A percentile compares a stretch with the other conserved stretches of the same genome.
Evolutionary conservation across 169 alveolate genomes (phyloP).

Genomic region (Plasmodium blacklocki): DNA sequence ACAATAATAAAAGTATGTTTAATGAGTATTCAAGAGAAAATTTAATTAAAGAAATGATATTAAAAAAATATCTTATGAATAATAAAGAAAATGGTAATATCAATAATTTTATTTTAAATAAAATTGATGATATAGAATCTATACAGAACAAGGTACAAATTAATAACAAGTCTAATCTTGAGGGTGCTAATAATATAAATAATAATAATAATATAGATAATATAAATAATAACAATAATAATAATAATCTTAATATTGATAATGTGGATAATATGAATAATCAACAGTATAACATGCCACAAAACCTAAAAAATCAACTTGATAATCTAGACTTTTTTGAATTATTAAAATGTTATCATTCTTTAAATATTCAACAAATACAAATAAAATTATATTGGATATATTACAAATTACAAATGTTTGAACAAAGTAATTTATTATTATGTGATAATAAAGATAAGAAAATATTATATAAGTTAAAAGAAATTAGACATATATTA

Average conservation of each 20-base stretch:
- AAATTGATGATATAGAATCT: too few relatives aligned
- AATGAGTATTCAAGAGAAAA: too few relatives aligned
- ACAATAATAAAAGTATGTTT: too few relatives aligned
- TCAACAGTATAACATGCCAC: conserved; percentile 1
- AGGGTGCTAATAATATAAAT: too few relatives aligned
- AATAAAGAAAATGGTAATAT: too few relatives aligned
- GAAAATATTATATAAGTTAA: conserved; percentile 19
- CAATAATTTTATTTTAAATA: too few relatives aligned
- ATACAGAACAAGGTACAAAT: too few relatives aligned
- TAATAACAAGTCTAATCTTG: too few relatives aligned
- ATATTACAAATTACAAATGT: conserved; percentile 10
- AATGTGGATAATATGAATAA: not conserved
- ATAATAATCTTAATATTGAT: not conserved
- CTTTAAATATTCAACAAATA: conserved; percentile 46
- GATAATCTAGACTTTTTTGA: conserved; percentile 31
- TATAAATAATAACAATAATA: not conserved
- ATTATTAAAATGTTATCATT: conserved; percentile 35
- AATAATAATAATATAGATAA: too few relatives aligned
- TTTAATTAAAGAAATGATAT: too few relatives aligned
- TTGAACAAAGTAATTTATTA: not conserved
- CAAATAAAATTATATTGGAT: conserved; percentile 45
- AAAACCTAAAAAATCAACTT: conserved; percentile 5
- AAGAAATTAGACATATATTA: conserved; percentile 19
- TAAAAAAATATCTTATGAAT: too few relatives aligned
- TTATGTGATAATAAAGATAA: conserved; percentile 19